These are phyloP conservation scores for Funneliformis geosporum DNA, from an alignment of 192 early-diverging fungal genomes.

Conservation along the genomic window DNA sequence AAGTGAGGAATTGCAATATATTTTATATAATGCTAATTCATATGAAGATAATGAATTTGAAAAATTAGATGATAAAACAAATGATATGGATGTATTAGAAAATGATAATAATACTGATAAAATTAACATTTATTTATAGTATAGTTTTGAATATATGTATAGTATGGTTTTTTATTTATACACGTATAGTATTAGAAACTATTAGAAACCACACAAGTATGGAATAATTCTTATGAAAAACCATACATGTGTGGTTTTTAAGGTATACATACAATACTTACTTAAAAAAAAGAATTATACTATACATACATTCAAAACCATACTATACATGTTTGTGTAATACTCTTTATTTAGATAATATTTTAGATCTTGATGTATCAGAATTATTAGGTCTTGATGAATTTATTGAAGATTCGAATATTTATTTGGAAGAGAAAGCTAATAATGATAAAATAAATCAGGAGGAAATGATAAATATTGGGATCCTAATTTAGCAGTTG, in stretches of 20 bases:
- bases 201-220: too few relatives aligned
- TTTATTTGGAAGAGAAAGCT: neutral
- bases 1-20: too few relatives aligned
- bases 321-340: too few relatives aligned
- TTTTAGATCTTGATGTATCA: neutral
- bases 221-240: too few relatives aligned
- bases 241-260: too few relatives aligned
- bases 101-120: neutral
- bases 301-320: too few relatives aligned
- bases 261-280: too few relatives aligned
- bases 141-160: too few relatives aligned
- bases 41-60: neutral
- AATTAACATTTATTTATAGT: neutral
- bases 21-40: neutral
- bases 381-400: neutral
- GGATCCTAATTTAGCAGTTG: neutral
- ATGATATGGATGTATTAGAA: neutral
- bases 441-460: neutral
- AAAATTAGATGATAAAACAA: neutral
- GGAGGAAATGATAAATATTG: neutral
- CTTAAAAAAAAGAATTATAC: too few relatives aligned
- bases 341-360: neutral
- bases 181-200: too few relatives aligned
- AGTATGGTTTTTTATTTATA: too few relatives aligned
- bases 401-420: neutral